Evolutionary conservation across 164 flowering plant genomes (phyloP), one percentile per base, ranked within the genome.

Genomic region (Magnolia kwangsiensis): DNA sequence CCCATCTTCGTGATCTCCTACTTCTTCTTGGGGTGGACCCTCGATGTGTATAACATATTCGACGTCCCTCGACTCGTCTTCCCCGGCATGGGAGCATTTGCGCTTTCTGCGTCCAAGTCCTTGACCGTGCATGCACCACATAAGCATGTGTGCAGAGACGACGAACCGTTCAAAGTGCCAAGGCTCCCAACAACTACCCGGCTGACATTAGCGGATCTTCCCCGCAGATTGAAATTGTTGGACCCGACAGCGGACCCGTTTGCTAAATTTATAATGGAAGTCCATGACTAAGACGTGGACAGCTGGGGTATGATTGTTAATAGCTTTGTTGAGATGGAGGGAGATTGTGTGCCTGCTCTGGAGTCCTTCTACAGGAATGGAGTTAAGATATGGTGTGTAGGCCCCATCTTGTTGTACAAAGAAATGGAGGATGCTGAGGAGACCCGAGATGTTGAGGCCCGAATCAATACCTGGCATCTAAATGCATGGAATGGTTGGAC

Each of bases 1-100:
- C 86, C 89, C 8, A n/a, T 78, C 18, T 84, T 85, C 71, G 78
- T 87, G 1, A 79, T 85, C 72, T 79, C 86, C 1, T 84, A 87
- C 50, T 79, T 82, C 78, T 84, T 85, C 75, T 58, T 82, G 0
- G 82, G 85, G 0, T 87, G 85, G 82, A 84, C 88, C 0, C 76
- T 81, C 0, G 66, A 37, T 1, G 19, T 69, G 0, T 85, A 84
- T 50, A 72, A 63, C 0, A 31, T 55, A 3, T 79, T 84, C 14
- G 74, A 69, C 0, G 63, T 87, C 20, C 88, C 88, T 1, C 21
- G 86, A n/a, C 66, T 87, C 0, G 82, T 81, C 3, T 87, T 80
- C 61, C 85, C 84, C 37, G 86, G 85, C 6, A 84, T 87, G 88
- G 81, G 88, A 2, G 85, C 76, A 8, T 37, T 82, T 19, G 21